Evolutionary conservation across 768 basidiomycete species (phyloP), one percentile per base, ranked within the genome.

Genomic region (Mycena rosella): DNA sequence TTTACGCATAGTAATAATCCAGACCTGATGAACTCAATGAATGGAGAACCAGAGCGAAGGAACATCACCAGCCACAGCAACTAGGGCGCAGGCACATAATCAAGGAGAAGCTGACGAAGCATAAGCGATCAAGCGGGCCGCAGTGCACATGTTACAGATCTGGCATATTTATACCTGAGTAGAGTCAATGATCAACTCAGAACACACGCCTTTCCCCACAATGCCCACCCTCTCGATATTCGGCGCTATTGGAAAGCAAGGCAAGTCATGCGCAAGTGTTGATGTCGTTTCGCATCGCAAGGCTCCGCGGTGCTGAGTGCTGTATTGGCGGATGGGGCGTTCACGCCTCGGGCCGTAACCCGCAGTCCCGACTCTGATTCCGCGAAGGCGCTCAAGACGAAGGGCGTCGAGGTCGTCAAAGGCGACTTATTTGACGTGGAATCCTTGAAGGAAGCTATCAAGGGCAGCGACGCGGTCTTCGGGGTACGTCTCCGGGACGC

Each of bases 381-480:
- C 3, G 56, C 62, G 15, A 51, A 66, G 54, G 49, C 45, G 18
- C 58, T 73, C 5, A 60, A 48, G 7, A 58, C 53, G 7, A 30
- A 40, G 22, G 67, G 72, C n/a, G n/a, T n/a, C n/a, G n/a, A n/a
- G n/a, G n/a, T n/a, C n/a, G n/a, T n/a, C n/a, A n/a, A n/a, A n/a
- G 70, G 60, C 7, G 47, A 72, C 42, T 62, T 73, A 10, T 60
- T 26, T n/a, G 55, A 73, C 52, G 44, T 38, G 29, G 68, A 63
- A 1, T 69, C 67, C 9, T 2, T 73, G 14, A 54, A 59, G 40
- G 69, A 66, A 18, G 72, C 72, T 18, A 45, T 73, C 11, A 7
- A 26, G 8, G 72, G 72, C 0, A 63, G 72, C 34, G 72, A 73
- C 45, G 60, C 26, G 18, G 72, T 73, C 1, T 73, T 73, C 24